Evolutionary conservation across 371 early-diverging fungal genomes (phyloP), one percentile per base, ranked within the genome.

Genomic region (Mucor sp.): DNA sequence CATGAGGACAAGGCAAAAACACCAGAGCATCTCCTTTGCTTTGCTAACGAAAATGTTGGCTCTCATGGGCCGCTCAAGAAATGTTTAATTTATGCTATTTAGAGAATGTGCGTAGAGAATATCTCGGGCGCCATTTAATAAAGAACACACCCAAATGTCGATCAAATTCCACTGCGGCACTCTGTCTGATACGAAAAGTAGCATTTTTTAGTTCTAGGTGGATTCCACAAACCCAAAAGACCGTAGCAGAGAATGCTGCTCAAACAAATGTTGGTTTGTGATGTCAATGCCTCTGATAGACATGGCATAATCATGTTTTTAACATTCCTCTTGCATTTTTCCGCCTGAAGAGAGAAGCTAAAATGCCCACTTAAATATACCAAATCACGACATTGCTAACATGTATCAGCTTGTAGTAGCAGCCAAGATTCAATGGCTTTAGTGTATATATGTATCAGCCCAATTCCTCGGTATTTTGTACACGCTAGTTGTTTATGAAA

Each of bases 21-120:
- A 50, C 12, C 23, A 50, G 25, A 50, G 12, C 50, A 25, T 50
- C 50, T 50, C 50, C 50, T 50, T 47, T 30, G 14, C 57, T 57
- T 57, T 30, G 6, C 58, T 19, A 19, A 39, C 15, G 23, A 59
- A 61, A 61, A 58, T 44, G 58, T 28, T 57, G 43, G 58, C 25
- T 65, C 43, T 64, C 25, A 28, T 43, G 65, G 58, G 44, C 14
- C 14, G 58, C 44, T 44, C 68, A 47, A 68, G 48, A 68, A 62
- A 68, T 68, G 63, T 68, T 67, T 68, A 68, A 68, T 68, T 68
- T 68, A 68, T 68, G 59, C 59, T 68, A 27, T 68, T 62, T 58
- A 58, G 62, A 67, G 68, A 67, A 67, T 67, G 68, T 62, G n/a
- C 30, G 15, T 23, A 9, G 11, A 8, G 7, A 23, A 23, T 50